A percentile compares a stretch with the other conserved stretches of the same genome.
Evolutionary conservation across 495 filamentous ascomycete genomes (phyloP).

Genomic region (Viridothelium virens): DNA sequence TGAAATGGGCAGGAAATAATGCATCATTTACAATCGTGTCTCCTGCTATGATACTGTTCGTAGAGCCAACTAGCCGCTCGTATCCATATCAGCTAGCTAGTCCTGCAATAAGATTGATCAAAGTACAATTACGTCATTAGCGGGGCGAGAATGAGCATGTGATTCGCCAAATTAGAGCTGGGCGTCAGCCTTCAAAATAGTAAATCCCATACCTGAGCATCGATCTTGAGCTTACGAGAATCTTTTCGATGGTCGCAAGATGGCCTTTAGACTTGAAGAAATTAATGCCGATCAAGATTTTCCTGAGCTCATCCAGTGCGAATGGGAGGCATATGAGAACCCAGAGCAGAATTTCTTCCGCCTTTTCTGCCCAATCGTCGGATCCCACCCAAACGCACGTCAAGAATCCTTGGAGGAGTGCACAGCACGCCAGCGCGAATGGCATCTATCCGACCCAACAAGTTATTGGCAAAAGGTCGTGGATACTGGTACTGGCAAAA

Average conservation of each 20-base stretch:
- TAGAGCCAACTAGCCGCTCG: no score
- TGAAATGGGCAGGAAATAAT: no score
- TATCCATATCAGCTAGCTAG: no score
- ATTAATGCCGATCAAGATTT: not conserved
- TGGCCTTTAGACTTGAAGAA: not conserved
- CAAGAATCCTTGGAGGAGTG: slow-evolving; percentile 11
- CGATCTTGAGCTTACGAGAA: not conserved
- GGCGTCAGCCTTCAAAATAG: not conserved
- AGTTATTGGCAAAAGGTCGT: slow-evolving; percentile 13
- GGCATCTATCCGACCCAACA: slow-evolving; percentile 11
- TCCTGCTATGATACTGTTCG: no score
- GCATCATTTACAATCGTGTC: no score
- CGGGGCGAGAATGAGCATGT: no score
- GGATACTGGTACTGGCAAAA: slow-evolving; percentile 1
- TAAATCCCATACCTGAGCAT: not conserved
- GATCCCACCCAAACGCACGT: not conserved
- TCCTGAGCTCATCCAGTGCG: slow-evolving; percentile 6
- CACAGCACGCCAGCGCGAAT: slow-evolving; percentile 11
- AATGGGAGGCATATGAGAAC: slow-evolving; percentile 1
- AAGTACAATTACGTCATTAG: no score
- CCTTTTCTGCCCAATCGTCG: slow-evolving; percentile 1
- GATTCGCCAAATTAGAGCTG: no score
- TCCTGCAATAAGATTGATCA: no score
- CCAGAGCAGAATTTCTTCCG: not conserved
- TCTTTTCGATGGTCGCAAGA: not conserved